Percentiles rank a stretch among this genome's conserved stretches.
Conservation (phyloP, 1,284 basidiomycete species). For the Omphalotus olearius region DNA sequence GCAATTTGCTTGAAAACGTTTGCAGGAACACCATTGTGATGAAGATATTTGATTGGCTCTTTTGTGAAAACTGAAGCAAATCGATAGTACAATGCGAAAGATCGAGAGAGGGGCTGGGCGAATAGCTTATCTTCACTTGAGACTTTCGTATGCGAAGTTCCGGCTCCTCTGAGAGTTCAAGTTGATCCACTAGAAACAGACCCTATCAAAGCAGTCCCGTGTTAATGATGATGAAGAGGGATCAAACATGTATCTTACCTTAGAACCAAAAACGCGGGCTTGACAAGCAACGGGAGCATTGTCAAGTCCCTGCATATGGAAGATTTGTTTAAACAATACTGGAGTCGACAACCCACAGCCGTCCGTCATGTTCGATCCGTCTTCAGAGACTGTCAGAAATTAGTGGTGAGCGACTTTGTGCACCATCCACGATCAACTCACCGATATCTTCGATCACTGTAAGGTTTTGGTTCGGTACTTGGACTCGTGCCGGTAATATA, state of each 20-base stretch:
- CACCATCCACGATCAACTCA: slow-evolving; percentile 20
- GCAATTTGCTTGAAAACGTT: slow-evolving; percentile 25
- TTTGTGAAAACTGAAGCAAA: slow-evolving; percentile 32
- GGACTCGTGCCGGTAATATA: no score
- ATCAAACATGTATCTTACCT: slow-evolving; percentile 16
- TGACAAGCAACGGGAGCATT: slow-evolving; percentile 36
- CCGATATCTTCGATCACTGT: slow-evolving; percentile 26
- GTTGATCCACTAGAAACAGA: slow-evolving; percentile 22
- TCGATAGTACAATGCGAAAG: slow-evolving; percentile 35
- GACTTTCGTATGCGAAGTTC: slow-evolving; percentile 35
- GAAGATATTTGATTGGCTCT: slow-evolving; percentile 42
- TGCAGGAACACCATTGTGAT: slow-evolving; percentile 37
- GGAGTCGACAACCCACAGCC: slow-evolving; percentile 38
- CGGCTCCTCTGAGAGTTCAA: slow-evolving; percentile 17
- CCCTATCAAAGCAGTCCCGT: slow-evolving; percentile 20
- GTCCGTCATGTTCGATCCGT: slow-evolving; percentile 36
- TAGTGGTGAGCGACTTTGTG: neutral
- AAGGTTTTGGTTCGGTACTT: no score
- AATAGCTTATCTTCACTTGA: slow-evolving; percentile 38
- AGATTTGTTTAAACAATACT: slow-evolving; percentile 24
- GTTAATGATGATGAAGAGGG: neutral
- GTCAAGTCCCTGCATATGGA: slow-evolving; percentile 24
- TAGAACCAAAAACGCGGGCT: slow-evolving; percentile 33
- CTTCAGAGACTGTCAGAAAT: slow-evolving; percentile 11
- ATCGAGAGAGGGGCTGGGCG: slow-evolving; percentile 10